Base-by-base conservation (phyloP, 306 rosid genomes). In the Potentilla sterilis region DNA sequence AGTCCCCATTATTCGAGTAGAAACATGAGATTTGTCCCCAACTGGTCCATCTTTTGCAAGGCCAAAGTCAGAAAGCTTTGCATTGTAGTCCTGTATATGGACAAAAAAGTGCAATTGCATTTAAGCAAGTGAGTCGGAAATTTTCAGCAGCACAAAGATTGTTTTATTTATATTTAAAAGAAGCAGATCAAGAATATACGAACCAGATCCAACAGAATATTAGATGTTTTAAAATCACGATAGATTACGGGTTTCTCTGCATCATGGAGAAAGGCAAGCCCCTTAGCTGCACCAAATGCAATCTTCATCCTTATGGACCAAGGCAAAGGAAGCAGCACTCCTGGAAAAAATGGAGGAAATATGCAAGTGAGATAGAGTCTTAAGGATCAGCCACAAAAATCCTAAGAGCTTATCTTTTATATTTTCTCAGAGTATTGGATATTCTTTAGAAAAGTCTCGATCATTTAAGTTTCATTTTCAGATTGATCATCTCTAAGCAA, bases 231-330 rank as follows among this genome's bases (percentile, higher is more conserved):
- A 65, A 96, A 96, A 81, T 96, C 99, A 41, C 99, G 98, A 88
- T 90, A 96, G 80, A 96, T 96, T 75, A 96, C 99, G 0, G 99
- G 97, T 81, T 95, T 90, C 75, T 96, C 89, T 11, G 98, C 98
- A 65, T 96, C 99, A 49, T 96, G 99, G 72, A 96, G 99, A 88
- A 96, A 92, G 44, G 99, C 98, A 57, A 96, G 99, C 58, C 97
- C 99, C 71, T 92, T 92, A 4, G 98, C 99, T 63, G 99, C 98
- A 1, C 99, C 97, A 71, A 82, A 88, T 28, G 97, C 99, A 75
- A 96, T 89, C 84, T 96, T 96, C 99, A 96, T 96, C 91, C 99
- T 86, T 79, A 85, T 83, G 67, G 99, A 87, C 99, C 97, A 96
- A 63, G 99, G 86, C 91, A 96, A 0, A n/a, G 98, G 97, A 83